Evolutionary conservation across 805 yeast species (phyloP).

Genomic region (Saccharomyces kudriavzevii): DNA sequence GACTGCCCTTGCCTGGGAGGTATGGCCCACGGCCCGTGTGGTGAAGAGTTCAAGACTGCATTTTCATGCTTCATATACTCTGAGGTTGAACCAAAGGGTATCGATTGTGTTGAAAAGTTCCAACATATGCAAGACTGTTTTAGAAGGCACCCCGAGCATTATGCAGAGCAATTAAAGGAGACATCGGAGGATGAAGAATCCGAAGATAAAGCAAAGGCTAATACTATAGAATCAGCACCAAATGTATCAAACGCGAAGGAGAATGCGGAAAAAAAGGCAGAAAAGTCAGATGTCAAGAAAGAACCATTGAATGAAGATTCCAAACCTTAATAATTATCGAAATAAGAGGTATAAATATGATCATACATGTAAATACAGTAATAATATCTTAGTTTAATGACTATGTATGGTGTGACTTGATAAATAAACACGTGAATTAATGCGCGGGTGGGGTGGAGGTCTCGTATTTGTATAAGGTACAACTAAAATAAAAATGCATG

Average conservation of each 20-base stretch:
- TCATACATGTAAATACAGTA: not conserved
- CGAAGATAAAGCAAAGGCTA: not conserved
- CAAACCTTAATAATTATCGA: not conserved
- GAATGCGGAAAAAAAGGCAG: not conserved
- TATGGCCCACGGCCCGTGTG: slow-evolving; percentile 98
- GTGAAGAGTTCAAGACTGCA: slow-evolving; percentile 89
- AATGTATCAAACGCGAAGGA: not conserved
- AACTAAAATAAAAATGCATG: not conserved
- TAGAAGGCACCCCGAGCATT: slow-evolving; percentile 84
- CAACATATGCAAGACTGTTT: slow-evolving; percentile 90
- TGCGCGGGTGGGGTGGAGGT: not conserved
- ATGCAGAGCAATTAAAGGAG: slow-evolving; percentile 73
- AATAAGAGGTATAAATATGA: not conserved
- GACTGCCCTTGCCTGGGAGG: slow-evolving; percentile 99
- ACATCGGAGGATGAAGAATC: slow-evolving; percentile 51
- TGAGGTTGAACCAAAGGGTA: slow-evolving; percentile 90
- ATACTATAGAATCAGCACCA: not conserved
- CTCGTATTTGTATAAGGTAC: not conserved
- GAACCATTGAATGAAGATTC: not conserved
- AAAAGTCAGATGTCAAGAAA: not conserved
- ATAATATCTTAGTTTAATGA: not conserved
- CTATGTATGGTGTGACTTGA: not conserved
- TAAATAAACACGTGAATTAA: slow-evolving; percentile 1
- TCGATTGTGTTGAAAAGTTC: slow-evolving; percentile 88
- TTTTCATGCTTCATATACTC: slow-evolving; percentile 93